Evolutionary conservation across 257 asterid species (phyloP), one percentile per base, ranked within the genome.

Genomic region (Gardenia jasminoides): DNA sequence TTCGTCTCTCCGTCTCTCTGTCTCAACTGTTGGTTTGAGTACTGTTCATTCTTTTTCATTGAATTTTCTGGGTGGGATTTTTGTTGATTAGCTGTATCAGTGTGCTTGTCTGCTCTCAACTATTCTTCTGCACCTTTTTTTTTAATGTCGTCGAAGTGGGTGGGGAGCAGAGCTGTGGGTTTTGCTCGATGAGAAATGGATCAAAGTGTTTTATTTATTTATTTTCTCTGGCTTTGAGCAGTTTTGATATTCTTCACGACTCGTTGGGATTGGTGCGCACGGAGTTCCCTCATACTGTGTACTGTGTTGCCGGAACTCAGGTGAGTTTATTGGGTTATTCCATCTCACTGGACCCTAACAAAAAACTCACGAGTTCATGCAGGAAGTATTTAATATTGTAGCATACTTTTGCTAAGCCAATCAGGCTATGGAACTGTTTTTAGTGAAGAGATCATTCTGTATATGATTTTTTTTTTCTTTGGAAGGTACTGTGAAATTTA

Each of bases 301-400:
- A 90, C 74, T 91, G 97, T 19, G 85, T 93, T 61, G 91, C 98
- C 11, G 99, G 99, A 77, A 92, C 99, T 22, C 99, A 96, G 89
- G 99, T 92, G 75, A 88, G 84, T 39, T 52, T 31, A 70, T 6
- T 58, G 68, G 81, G 50, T 70, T 41, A 30, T 54, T 70, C 56
- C 43, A 65, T 67, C 59, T 30, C 19, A 26, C 54, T 58, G 16
- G 36, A 36, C 20, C 31, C 20, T 36, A 52, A 52, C 56, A 16
- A 52, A 20, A 5, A 52, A 52, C 22, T 17, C 59, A 16, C 22
- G 16, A 52, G 59, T 52, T 52, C 12, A 9, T 58, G 65, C 30
- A 58, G 0, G 24, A 28, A 58, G 22, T 7, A 22, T 16, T 52
- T 22, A 20, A 24, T 36, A 19, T 68, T 50, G 28, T 68, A 2